Evolutionary conservation across 2,329 filamentous ascomycete genomes (phyloP).

Genomic region (Stachybotrys elegans): DNA sequence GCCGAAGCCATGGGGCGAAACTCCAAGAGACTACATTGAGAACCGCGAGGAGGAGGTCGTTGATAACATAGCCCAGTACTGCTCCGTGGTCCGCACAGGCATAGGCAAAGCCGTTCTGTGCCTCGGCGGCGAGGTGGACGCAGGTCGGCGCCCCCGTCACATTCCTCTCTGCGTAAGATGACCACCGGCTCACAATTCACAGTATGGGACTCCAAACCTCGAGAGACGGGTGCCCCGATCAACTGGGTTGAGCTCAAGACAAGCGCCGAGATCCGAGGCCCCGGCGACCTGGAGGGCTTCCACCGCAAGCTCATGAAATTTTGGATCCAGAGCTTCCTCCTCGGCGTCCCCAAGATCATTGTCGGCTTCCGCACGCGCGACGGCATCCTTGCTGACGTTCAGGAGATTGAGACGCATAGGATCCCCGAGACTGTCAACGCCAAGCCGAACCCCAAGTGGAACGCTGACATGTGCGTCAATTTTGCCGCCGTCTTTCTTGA

Average conservation of each 20-base stretch:
- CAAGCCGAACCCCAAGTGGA: slow-evolving; percentile 66
- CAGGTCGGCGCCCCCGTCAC: slow-evolving; percentile 47
- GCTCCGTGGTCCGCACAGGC: slow-evolving; percentile 84
- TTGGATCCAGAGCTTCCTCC: slow-evolving; percentile 93
- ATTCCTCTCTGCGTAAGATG: not conserved
- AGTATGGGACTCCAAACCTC: slow-evolving; percentile 83
- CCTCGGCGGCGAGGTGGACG: slow-evolving; percentile 91
- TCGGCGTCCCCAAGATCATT: slow-evolving; percentile 87
- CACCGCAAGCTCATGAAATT: slow-evolving; percentile 91
- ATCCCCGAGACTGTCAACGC: slow-evolving; percentile 74
- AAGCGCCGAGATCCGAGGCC: slow-evolving; percentile 62
- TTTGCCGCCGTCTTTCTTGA: slow-evolving; percentile 75
- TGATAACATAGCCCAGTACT: slow-evolving; percentile 91
- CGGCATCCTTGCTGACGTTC: slow-evolving; percentile 65
- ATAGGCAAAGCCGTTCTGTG: slow-evolving; percentile 72
- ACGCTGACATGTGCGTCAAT: slow-evolving; percentile 90
- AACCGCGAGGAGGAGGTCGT: slow-evolving; percentile 64
- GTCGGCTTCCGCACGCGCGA: slow-evolving; percentile 76
- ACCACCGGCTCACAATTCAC: not conserved
- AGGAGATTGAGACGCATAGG: slow-evolving; percentile 73
- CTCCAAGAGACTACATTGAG: slow-evolving; percentile 73
- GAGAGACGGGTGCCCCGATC: slow-evolving; percentile 58
- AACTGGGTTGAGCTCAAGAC: slow-evolving; percentile 98
- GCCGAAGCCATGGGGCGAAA: slow-evolving; percentile 67
- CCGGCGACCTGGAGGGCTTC: slow-evolving; percentile 68